Conservation (phyloP, 306 rosid species). For the apple (Malus domestica) region DNA sequence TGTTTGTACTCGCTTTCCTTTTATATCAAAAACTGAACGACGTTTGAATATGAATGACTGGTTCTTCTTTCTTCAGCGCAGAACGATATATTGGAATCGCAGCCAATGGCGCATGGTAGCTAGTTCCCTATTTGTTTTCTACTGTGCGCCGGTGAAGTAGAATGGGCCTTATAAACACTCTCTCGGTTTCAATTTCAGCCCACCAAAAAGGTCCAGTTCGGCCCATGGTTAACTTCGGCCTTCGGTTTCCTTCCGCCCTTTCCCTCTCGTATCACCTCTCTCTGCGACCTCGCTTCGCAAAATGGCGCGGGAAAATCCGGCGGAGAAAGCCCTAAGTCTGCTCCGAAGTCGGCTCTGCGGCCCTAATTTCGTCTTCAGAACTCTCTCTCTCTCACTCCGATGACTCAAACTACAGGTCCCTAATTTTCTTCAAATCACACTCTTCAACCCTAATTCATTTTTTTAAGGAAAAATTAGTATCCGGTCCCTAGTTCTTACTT, state of each 20-base stretch:
- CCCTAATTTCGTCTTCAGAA: constrained; percentile 41
- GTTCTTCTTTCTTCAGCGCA: constrained; percentile 12
- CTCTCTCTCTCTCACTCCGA: constrained; percentile 36
- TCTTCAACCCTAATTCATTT: background rate
- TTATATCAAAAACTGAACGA: constrained; percentile 5
- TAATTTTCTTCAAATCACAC: background rate
- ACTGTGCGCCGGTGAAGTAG: background rate
- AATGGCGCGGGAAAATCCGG: constrained; percentile 44
- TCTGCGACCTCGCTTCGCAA: background rate
- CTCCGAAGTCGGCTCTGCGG: constrained; percentile 61
- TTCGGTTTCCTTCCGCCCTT: constrained; percentile 23
- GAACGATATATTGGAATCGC: constrained; percentile 16
- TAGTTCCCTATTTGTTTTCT: background rate
- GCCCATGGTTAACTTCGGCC: background rate
- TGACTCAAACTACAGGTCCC: constrained; percentile 55
- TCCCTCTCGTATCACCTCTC: background rate
- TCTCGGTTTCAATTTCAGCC: background rate
- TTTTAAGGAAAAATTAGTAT: too few species aligned
- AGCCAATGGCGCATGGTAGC: constrained; percentile 15
- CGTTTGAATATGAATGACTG: constrained; percentile 14
- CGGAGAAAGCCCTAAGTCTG: constrained; percentile 40
- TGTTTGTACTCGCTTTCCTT: background rate
- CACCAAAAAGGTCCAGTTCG: background rate
- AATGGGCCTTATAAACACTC: background rate
- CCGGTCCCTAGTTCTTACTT: too few species aligned